phyloP scores from a whole-genome alignment of 2,329 filamentous ascomycete genomes.

The Penicillium concentricum region DNA sequence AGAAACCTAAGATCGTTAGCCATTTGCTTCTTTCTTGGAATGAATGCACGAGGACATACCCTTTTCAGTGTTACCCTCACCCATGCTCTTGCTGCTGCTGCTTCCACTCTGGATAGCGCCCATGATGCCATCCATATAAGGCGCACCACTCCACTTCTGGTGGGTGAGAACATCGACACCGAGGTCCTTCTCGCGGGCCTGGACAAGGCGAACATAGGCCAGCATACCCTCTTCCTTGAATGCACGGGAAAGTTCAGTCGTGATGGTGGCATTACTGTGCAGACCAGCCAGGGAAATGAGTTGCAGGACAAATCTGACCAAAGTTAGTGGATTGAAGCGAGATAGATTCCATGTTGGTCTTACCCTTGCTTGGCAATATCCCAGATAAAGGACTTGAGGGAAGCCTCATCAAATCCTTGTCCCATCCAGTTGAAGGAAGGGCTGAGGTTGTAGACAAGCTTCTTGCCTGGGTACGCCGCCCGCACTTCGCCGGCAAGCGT shows the following conservation, averaged over 20 bases:
- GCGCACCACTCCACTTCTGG: slow-evolving; percentile 73
- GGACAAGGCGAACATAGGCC: slow-evolving; percentile 93
- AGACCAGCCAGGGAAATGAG: slow-evolving; percentile 64
- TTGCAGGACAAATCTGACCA: slow-evolving; percentile 58
- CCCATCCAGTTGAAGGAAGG: slow-evolving; percentile 99
- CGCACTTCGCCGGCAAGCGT: slow-evolving; percentile 76
- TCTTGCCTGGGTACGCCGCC: slow-evolving; percentile 69
- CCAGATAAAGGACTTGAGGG: slow-evolving; percentile 91
- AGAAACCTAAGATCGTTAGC: slow-evolving; percentile 2
- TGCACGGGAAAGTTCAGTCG: slow-evolving; percentile 70
- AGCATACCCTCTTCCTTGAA: slow-evolving; percentile 95
- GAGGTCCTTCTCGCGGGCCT: slow-evolving; percentile 83
- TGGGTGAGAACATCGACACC: slow-evolving; percentile 92
- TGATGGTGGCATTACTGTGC: slow-evolving; percentile 64
- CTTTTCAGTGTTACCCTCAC: slow-evolving; percentile 83
- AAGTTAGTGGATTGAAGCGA: slow-evolving; percentile 14
- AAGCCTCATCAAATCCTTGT: slow-evolving; percentile 81
- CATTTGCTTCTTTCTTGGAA: neutral
- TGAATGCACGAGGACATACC: slow-evolving; percentile 27
- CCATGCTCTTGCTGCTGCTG: slow-evolving; percentile 88
- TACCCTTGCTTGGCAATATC: slow-evolving; percentile 88
- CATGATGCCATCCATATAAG: slow-evolving; percentile 83
- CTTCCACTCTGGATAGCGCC: slow-evolving; percentile 90
- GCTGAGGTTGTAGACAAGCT: slow-evolving; percentile 92
- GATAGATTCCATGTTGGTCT: slow-evolving; percentile 34